These are phyloP conservation scores for Ustilago lituana DNA, from an alignment of 1,284 basidiomycete genomes.

Conservation along the genomic window DNA sequence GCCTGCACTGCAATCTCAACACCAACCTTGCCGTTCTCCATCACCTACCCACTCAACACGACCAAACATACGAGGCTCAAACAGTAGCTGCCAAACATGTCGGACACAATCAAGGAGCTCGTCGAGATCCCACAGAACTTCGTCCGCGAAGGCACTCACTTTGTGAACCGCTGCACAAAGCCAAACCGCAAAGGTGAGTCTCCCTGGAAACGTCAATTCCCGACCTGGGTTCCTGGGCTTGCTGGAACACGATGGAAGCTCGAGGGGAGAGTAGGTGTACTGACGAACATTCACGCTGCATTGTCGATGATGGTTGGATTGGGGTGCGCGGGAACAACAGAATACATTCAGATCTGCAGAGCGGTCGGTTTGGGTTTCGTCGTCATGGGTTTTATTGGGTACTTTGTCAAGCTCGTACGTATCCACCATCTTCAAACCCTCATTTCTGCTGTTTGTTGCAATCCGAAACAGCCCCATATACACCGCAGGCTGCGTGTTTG, in stretches of 20 bases:
- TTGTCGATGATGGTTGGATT: too few relatives aligned
- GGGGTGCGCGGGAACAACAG: constrained; percentile 21
- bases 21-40: not conserved
- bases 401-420: constrained; percentile 66
- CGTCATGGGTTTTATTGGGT: constrained; percentile 67
- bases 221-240: too few relatives aligned
- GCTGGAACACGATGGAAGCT: too few relatives aligned
- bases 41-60: not conserved
- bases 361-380: constrained; percentile 66
- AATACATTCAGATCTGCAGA: constrained; percentile 67
- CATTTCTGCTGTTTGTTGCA: too few relatives aligned
- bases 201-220: too few relatives aligned
- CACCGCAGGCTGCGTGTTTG: too few relatives aligned
- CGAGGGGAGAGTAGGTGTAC: too few relatives aligned
- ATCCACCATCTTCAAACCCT: too few relatives aligned
- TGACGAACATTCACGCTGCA: too few relatives aligned
- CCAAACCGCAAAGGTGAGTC: constrained; percentile 87
- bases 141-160: constrained; percentile 91
- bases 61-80: too few relatives aligned
- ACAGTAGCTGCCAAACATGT: constrained; percentile 73
- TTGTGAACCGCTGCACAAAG: constrained; percentile 96
- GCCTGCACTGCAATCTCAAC: constrained; percentile 1
- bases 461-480: too few relatives aligned
- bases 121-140: constrained; percentile 91
- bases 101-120: constrained; percentile 89